Evolutionary conservation across 1,139 yeast species (phyloP).

Genomic region (Nakaseomyces kungkrabaensis): DNA sequence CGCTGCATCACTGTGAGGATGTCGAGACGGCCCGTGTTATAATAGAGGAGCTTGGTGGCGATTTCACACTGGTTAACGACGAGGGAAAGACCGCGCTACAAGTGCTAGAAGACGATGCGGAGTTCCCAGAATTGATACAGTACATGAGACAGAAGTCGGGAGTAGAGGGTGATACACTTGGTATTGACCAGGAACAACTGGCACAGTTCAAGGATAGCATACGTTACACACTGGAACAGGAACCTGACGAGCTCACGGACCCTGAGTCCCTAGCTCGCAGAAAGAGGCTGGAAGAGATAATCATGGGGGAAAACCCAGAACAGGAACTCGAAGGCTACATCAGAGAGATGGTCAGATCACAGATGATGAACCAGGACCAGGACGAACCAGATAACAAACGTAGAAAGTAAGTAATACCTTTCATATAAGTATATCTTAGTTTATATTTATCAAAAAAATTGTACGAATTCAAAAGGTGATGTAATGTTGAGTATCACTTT

Average conservation of each 20-base stretch:
- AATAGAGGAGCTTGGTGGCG: slow-evolving; percentile 59
- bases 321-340: slow-evolving; percentile 65
- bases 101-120: slow-evolving; percentile 74
- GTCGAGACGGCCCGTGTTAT: slow-evolving; percentile 51
- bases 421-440: too few species aligned
- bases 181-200: slow-evolving; percentile 39
- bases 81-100: slow-evolving; percentile 66
- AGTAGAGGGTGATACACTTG: slow-evolving; percentile 39
- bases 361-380: slow-evolving; percentile 22
- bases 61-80: slow-evolving; percentile 48
- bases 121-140: slow-evolving; percentile 64
- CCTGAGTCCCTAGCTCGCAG: slow-evolving; percentile 48
- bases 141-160: slow-evolving; percentile 48
- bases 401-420: slow-evolving; percentile 12
- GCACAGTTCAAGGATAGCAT: slow-evolving; percentile 34
- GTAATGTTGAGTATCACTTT: too few species aligned
- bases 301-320: slow-evolving; percentile 69
- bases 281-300: slow-evolving; percentile 54
- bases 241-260: slow-evolving; percentile 32
- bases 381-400: slow-evolving; percentile 22
- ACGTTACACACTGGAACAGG: slow-evolving; percentile 47
- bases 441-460: too few species aligned
- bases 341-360: slow-evolving; percentile 51
- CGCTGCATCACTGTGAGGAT: slow-evolving; percentile 83
- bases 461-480: too few species aligned